Conservation (phyloP, 495 filamentous ascomycete species). For the Penicillium egyptiacum region DNA sequence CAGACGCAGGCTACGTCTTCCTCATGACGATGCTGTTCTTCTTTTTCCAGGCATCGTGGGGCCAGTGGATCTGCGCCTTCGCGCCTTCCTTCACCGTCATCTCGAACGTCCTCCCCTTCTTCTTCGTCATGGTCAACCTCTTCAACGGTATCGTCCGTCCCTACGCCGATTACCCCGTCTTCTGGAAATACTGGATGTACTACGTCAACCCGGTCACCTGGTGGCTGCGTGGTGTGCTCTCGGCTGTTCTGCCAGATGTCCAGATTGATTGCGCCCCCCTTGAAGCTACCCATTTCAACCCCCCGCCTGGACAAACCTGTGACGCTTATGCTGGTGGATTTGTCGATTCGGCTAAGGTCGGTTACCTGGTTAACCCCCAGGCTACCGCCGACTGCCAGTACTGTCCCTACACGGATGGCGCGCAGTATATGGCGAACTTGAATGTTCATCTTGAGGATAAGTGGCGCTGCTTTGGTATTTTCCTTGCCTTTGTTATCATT, state of each 20-base stretch:
- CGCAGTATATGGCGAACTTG: conserved; percentile 66
- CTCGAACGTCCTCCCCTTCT: conserved; percentile 61
- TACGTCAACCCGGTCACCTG: conserved; percentile 69
- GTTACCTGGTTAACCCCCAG: conserved; percentile 59
- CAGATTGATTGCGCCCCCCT: conserved; percentile 55
- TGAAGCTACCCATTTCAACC: conserved; percentile 67
- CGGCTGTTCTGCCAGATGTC: conserved; percentile 54
- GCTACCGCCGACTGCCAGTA: conserved; percentile 66
- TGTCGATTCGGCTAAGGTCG: conserved; percentile 48
- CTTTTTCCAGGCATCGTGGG: conserved; percentile 75
- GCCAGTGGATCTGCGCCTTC: conserved; percentile 83
- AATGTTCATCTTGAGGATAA: conserved; percentile 65
- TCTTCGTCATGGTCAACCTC: conserved; percentile 72
- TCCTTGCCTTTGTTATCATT: conserved; percentile 70
- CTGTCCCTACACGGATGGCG: conserved; percentile 65
- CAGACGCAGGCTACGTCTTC: conserved; percentile 76
- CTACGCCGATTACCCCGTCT: conserved; percentile 69
- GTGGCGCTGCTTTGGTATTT: conserved; percentile 78
- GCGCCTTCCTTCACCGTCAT: conserved; percentile 80
- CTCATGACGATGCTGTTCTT: conserved; percentile 81
- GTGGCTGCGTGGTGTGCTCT: conserved; percentile 73
- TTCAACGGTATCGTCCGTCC: conserved; percentile 77
- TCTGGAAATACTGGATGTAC: conserved; percentile 82
- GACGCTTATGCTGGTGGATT: conserved; percentile 56
- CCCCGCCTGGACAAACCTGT: conserved; percentile 64